phyloP scores from a whole-genome alignment of 108 stramenopile genomes.

The Bacterosira constricta region DNA sequence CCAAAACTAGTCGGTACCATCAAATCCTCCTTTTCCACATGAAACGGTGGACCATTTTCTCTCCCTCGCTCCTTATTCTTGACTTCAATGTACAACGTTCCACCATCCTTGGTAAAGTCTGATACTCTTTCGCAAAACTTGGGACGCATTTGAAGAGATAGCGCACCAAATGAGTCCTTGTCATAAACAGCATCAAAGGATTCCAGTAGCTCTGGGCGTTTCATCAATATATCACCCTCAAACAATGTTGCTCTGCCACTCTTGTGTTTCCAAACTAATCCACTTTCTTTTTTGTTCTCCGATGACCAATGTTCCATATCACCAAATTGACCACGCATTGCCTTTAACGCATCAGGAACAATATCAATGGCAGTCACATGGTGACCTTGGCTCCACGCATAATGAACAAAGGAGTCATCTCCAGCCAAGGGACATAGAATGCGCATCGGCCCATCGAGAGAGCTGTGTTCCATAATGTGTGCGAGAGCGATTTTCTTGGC shows the following conservation, averaged over 20 bases:
- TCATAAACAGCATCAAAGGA: constrained; percentile 63
- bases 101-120: constrained; percentile 48
- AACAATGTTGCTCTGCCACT: constrained; percentile 57
- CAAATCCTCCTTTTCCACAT: constrained; percentile 49
- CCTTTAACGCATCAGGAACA: constrained; percentile 56
- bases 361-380: constrained; percentile 59
- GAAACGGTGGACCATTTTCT: constrained; percentile 50
- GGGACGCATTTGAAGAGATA: constrained; percentile 35
- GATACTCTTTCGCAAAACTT: constrained; percentile 48
- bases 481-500: constrained; percentile 45
- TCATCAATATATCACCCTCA: constrained; percentile 49
- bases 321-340: constrained; percentile 49
- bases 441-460: constrained; percentile 8
- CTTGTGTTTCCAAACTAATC: constrained; percentile 46
- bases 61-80: constrained; percentile 39
- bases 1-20: constrained; percentile 58
- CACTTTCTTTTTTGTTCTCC: neutral
- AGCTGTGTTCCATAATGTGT: constrained; percentile 27
- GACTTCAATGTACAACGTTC: constrained; percentile 56
- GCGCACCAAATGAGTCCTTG: constrained; percentile 65
- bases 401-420: constrained; percentile 57
- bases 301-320: constrained; percentile 29
- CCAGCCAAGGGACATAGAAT: constrained; percentile 63
- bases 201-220: constrained; percentile 33
- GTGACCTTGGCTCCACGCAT: constrained; percentile 52